Evolutionary conservation across 225 moss, liverwort and hornwort genomes (phyloP), one percentile per base, ranked within the genome.

Genomic region (Asterella californica): DNA sequence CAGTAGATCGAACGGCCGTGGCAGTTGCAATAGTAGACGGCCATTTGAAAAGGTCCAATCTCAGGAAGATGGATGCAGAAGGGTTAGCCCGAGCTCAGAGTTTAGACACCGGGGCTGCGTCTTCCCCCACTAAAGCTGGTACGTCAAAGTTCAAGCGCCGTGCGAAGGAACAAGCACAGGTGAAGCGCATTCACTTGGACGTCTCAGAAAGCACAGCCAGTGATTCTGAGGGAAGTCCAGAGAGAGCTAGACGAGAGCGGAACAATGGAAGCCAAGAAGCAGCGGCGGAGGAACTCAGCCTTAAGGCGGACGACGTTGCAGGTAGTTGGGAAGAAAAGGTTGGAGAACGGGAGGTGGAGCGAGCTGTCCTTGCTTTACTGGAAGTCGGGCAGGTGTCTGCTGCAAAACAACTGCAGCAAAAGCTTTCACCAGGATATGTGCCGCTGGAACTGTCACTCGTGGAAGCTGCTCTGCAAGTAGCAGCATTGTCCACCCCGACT

Each of bases 371-470:
- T 67, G 92, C 93, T 71, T 88, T 99, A 65, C 81, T 99, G 86
- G 97, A 99, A 91, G 97, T 95, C 57, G 97, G 97, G 48, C 97
- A 99, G 81, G 89, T 99, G 11, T 73, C 88, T 30, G 97, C 95
- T 47, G 95, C 97, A 52, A 93, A 90, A 79, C 93, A 93, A 21
- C 79, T 99, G 46, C 97, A 99, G 82, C 90, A 90, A 82, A 95
- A 92, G 74, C 86, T 99, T 54, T 85, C 97, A 59, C 89, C 88
- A 62, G 75, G 79, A 74, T 88, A 91, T 84, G 88, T 91, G 72
- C 97, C 97, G 83, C 33, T 91, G 82, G 97, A 99, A 85, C 90
- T 99, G 71, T 90, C 91, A 53, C 80, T 99, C 65, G 89, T 99
- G 38, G 94, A 93, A 81, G 84, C 92, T 83, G 95, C 91, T n/a